Evolutionary conservation across 2,329 filamentous ascomycete species (phyloP).

Genomic region (Sclerotinia glacialis): DNA sequence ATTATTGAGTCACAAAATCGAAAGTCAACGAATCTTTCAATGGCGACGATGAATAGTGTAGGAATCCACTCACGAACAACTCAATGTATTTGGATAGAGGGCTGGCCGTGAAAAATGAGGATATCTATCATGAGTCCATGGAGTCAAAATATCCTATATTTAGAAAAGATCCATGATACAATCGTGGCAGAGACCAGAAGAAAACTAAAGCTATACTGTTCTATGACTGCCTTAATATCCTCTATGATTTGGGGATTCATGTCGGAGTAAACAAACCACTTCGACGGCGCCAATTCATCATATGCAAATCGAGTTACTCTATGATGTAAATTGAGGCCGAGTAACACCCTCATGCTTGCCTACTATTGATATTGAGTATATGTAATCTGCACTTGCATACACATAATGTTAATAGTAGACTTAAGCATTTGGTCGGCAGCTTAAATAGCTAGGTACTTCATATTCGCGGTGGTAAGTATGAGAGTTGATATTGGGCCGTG

Average conservation of each 20-base stretch:
- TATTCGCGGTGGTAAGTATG: neutral
- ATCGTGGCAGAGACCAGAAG: neutral
- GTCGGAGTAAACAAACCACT: too few relatives aligned
- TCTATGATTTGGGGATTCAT: neutral
- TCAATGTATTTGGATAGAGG: neutral
- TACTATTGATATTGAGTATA: neutral
- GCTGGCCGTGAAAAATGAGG: neutral
- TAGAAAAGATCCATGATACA: neutral
- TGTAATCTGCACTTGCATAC: slow-evolving; percentile 1
- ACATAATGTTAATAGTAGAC: neutral
- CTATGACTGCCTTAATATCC: neutral
- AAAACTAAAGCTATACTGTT: too few relatives aligned
- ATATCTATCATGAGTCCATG: neutral
- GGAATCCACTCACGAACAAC: neutral
- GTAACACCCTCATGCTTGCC: neutral
- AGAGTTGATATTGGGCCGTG: neutral
- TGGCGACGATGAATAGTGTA: neutral
- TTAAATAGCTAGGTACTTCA: neutral
- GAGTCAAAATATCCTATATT: too few relatives aligned
- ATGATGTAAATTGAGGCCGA: neutral
- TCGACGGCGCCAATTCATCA: neutral
- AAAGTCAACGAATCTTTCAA: neutral
- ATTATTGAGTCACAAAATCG: neutral
- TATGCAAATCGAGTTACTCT: neutral
- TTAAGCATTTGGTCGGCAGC: neutral